phyloP scores from a whole-genome alignment of 345 rosid genomes.

The Aurinia saxatilis region DNA sequence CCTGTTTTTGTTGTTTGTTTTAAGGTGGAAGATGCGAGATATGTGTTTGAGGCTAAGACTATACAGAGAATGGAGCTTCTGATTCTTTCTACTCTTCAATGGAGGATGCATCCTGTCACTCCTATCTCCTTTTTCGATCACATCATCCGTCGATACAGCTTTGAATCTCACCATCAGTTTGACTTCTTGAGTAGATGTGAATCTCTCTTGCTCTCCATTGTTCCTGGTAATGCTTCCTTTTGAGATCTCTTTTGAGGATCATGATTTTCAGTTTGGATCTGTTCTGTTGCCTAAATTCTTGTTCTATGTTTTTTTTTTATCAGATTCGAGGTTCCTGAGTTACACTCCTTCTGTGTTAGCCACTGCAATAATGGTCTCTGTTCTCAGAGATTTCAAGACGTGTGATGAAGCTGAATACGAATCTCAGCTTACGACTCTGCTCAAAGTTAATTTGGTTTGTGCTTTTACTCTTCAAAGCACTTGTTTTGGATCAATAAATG shows the following conservation, averaged over 20 bases:
- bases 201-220: slow-evolving; percentile 57
- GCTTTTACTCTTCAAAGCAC: too few species aligned
- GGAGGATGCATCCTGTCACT: slow-evolving; percentile 94
- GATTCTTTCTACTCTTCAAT: slow-evolving; percentile 68
- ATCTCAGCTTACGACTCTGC: slow-evolving; percentile 57
- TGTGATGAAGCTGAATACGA: slow-evolving; percentile 42
- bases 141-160: slow-evolving; percentile 55
- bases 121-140: slow-evolving; percentile 79
- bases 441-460: slow-evolving; percentile 36
- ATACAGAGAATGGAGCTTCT: slow-evolving; percentile 90
- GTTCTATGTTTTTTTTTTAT: slow-evolving; percentile 40
- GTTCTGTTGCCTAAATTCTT: too few species aligned
- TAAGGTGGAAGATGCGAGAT: slow-evolving; percentile 71
- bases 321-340: slow-evolving; percentile 67
- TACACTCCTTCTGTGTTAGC: slow-evolving; percentile 68
- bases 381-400: slow-evolving; percentile 52
- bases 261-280: slow-evolving; percentile 5
- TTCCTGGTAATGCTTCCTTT: slow-evolving; percentile 51
- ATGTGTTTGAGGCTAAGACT: slow-evolving; percentile 75
- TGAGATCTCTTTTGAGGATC: slow-evolving; percentile 18
- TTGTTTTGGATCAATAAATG: slow-evolving; percentile 1
- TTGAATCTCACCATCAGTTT: slow-evolving; percentile 44
- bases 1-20: too few species aligned
- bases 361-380: slow-evolving; percentile 66
- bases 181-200: slow-evolving; percentile 75